A percentile compares a stretch with the other conserved stretches of the same genome.
Evolutionary conservation across 2,329 filamentous ascomycete genomes (phyloP).

Genomic region (Hypoxylon rubiginosum): DNA sequence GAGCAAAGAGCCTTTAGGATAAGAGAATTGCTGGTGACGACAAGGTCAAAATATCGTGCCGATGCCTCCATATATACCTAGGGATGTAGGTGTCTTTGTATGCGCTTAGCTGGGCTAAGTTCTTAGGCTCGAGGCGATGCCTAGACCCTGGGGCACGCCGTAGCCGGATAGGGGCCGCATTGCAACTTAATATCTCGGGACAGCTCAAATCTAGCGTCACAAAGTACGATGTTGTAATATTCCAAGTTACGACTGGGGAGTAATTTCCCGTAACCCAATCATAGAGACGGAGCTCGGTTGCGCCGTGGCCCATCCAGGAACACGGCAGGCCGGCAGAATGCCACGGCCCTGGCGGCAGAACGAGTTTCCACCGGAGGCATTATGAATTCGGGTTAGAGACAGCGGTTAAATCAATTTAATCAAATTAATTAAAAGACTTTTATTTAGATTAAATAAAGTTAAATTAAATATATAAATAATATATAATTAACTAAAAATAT

Average conservation of each 20-base stretch:
- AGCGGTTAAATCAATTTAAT: no score
- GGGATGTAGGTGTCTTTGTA: no score
- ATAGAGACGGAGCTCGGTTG: conserved; percentile 16
- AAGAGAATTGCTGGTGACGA: not conserved
- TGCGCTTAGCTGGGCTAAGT: no score
- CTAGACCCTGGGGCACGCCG: not conserved
- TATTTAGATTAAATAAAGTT: no score
- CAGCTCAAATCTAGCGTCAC: not conserved
- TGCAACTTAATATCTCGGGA: not conserved
- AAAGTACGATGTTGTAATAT: conserved; percentile 15
- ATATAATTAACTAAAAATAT: no score
- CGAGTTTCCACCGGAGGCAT: conserved; percentile 21
- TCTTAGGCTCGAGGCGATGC: not conserved
- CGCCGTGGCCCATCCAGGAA: conserved; percentile 20
- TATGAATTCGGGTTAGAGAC: conserved; percentile 23
- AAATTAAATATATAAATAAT: no score
- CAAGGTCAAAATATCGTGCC: not conserved
- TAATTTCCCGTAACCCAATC: conserved; percentile 5
- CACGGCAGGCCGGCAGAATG: conserved; percentile 32
- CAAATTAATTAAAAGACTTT: no score
- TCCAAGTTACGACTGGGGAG: not conserved
- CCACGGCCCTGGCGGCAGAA: conserved; percentile 19
- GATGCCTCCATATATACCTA: not conserved
- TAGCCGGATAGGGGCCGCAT: not conserved
- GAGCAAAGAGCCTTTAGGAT: not conserved